These are phyloP conservation scores for Erucastrum elatum DNA, from an alignment of 345 rosid species.

Conservation along the genomic window DNA sequence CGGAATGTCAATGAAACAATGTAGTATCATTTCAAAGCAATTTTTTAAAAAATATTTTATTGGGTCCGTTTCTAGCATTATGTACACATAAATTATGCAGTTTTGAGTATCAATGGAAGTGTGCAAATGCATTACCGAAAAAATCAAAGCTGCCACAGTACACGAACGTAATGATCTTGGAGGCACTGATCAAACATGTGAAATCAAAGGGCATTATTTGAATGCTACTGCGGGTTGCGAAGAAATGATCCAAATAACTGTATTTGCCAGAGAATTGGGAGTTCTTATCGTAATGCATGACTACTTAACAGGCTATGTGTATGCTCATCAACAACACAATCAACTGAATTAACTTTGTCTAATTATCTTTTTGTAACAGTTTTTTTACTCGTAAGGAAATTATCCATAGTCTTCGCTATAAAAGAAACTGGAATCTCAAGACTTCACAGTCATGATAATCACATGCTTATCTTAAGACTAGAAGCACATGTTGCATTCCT, in stretches of 20 bases:
- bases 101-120: not conserved
- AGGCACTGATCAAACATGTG: conserved; percentile 26
- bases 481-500: too few species aligned
- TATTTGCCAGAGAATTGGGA: too few species aligned
- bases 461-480: too few species aligned
- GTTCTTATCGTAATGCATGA: too few species aligned
- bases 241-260: too few species aligned
- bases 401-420: too few species aligned
- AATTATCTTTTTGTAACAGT: too few species aligned
- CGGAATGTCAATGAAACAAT: conserved; percentile 5
- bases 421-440: too few species aligned
- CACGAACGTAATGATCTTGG: conserved; percentile 24
- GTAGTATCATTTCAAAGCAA: not conserved
- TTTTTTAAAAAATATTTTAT: not conserved
- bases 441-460: too few species aligned
- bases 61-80: not conserved
- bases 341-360: not conserved
- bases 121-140: conserved; percentile 3
- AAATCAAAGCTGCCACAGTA: not conserved
- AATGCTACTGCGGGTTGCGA: too few species aligned
- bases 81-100: not conserved
- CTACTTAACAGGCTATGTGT: not conserved
- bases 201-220: too few species aligned
- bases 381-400: too few species aligned
- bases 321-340: not conserved